Conservation (phyloP, 176 grass and related monocot species). For the Miscanthus lutarioriparius region DNA sequence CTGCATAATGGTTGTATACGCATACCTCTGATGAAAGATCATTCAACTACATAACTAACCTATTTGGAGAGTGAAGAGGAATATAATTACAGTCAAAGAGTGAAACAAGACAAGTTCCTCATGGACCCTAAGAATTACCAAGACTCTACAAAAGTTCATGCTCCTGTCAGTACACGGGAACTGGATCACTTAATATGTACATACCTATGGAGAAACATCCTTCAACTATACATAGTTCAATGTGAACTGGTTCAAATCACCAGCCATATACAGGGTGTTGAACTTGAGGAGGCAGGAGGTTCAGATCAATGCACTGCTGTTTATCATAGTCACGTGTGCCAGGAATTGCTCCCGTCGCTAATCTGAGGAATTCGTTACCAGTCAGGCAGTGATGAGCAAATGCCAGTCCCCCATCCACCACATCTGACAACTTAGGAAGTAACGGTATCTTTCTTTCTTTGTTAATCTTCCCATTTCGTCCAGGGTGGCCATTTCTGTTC, state of each 20-base stretch:
- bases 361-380: conserved; percentile 76
- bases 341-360: conserved; percentile 77
- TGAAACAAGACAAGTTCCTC: neutral
- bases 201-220: conserved; percentile 31
- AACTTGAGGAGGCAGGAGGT: conserved; percentile 67
- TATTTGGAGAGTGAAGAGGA: conserved; percentile 4
- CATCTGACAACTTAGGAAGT: conserved; percentile 53
- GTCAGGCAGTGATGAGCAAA: conserved; percentile 82
- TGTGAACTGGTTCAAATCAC: conserved; percentile 32
- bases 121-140: neutral
- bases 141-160: conserved; percentile 8
- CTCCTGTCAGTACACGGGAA: conserved; percentile 4
- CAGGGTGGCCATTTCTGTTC: conserved; percentile 27
- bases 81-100: conserved; percentile 26
- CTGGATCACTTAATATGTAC: conserved; percentile 30
- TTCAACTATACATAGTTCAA: conserved; percentile 34
- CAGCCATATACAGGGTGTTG: conserved; percentile 61
- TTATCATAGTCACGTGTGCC: conserved; percentile 82
- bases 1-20: neutral
- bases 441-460: conserved; percentile 41
- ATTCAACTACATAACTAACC: neutral
- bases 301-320: conserved; percentile 74
- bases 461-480: conserved; percentile 32
- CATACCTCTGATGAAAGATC: neutral
- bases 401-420: conserved; percentile 72